Base-by-base conservation (phyloP, 208 protist species). In the Trypanosoma conorhini region DNA sequence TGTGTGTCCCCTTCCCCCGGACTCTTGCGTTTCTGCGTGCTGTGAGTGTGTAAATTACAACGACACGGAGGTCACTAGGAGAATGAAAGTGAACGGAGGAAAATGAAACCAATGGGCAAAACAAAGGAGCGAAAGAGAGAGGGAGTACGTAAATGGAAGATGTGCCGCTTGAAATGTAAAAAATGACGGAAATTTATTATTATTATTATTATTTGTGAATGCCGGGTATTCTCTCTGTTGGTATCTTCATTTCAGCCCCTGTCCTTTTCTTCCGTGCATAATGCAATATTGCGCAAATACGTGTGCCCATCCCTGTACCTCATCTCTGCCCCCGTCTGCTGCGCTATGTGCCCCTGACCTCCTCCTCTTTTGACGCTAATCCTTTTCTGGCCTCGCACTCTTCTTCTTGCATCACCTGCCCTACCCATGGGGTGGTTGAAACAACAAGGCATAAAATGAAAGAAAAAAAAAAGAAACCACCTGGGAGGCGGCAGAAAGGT, bases 321-420 rank as follows among this genome's bases (percentile, higher is more conserved):
- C 10, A 19, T 9, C 3, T 52, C n/a, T 26, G 5, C 24, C 0
- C n/a, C 12, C 7, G 28, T 30, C 38, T 63, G 38, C 30, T 46
- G 30, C 13, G 30, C 13, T 66, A 3, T 38, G 24, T 55, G 26
- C 55, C 8, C 33, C 13, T 55, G n/a, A 33, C 8, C 17, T 0
- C 54, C 22, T 55, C 21, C 40, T 62, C 33, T 76, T n/a, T n/a
- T n/a, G n/a, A 57, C 62, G 38, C 50, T 51, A 67, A 51, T 59
- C 17, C 63, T 19, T 57, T 62, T 33, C 7, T 38, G 33, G 4
- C 33, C 33, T 38, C 7, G 33, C 33, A 38, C 33, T 38, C 33
- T 38, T 38, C 7, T 38, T 38, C 7, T 38, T 38, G 2, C 7
- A 38, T 38, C 7, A 38, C 7, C 33, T 38, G 2, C 7, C 7